These are phyloP conservation scores for Apiotrichum sp. DNA, from an alignment of 1,284 basidiomycete genomes.

Conservation along the genomic window DNA sequence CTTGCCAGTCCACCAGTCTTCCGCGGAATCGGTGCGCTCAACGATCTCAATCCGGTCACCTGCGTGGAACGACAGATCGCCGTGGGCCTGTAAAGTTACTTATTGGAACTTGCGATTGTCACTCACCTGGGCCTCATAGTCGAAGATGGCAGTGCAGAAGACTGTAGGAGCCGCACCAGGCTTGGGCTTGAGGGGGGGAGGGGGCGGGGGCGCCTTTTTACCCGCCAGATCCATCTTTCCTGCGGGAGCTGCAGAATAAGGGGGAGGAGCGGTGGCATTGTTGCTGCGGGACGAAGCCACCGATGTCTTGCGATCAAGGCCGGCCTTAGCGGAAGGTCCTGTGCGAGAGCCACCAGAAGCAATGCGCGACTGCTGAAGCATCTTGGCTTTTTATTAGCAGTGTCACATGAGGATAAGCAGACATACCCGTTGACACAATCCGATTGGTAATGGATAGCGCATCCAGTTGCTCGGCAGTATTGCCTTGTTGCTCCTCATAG, in stretches of 20 bases:
- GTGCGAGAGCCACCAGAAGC: slow-evolving; percentile 17
- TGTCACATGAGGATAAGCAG: background rate
- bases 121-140: slow-evolving; percentile 77
- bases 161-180: slow-evolving; percentile 56
- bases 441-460: slow-evolving; percentile 71
- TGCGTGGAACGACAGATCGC: slow-evolving; percentile 82
- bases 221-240: slow-evolving; percentile 47
- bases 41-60: slow-evolving; percentile 94
- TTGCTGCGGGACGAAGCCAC: slow-evolving; percentile 42
- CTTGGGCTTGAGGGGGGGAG: slow-evolving; percentile 72
- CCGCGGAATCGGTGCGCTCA: slow-evolving; percentile 71
- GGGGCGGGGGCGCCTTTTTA: slow-evolving; percentile 80
- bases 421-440: slow-evolving; percentile 71
- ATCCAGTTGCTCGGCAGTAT: slow-evolving; percentile 70
- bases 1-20: slow-evolving; percentile 98
- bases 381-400: slow-evolving; percentile 19
- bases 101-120: too few relatives aligned
- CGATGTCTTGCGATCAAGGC: slow-evolving; percentile 44
- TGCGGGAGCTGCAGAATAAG: slow-evolving; percentile 22
- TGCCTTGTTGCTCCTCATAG: slow-evolving; percentile 72
- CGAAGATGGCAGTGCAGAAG: slow-evolving; percentile 90
- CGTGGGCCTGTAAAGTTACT: slow-evolving; percentile 75
- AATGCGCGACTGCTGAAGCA: slow-evolving; percentile 19
- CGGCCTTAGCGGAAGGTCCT: slow-evolving; percentile 45
- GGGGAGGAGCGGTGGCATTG: slow-evolving; percentile 42